Evolutionary conservation across 495 filamentous ascomycete species (phyloP).

Genomic region (Hyaloscypha variabilis): DNA sequence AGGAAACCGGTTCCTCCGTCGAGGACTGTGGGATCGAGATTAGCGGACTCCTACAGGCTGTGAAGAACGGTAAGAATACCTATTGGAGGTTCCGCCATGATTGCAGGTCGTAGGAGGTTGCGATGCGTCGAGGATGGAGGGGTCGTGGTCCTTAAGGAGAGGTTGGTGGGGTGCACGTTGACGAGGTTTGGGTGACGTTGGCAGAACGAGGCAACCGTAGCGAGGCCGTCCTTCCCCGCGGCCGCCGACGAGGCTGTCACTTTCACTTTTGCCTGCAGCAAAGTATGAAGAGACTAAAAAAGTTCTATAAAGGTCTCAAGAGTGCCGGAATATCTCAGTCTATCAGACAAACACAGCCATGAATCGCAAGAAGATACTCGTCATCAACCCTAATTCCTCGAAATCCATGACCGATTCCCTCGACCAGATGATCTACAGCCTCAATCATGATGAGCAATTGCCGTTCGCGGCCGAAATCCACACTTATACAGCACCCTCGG

Average conservation of each 20-base stretch:
- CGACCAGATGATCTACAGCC: constrained; percentile 59
- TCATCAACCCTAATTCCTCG: constrained; percentile 93
- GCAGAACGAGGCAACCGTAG: constrained; percentile 19
- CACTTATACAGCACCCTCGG: constrained; percentile 55
- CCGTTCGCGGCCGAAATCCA: constrained; percentile 37
- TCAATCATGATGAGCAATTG: constrained; percentile 37
- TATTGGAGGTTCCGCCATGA: constrained; percentile 74
- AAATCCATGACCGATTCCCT: constrained; percentile 78
- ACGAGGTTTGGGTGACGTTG: constrained; percentile 9
- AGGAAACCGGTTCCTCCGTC: constrained; percentile 99
- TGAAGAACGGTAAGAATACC: constrained; percentile 47
- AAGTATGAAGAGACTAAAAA: too few species aligned
- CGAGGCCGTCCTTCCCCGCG: constrained; percentile 18
- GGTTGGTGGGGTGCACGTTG: constrained; percentile 21
- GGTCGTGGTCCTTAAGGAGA: constrained; percentile 6
- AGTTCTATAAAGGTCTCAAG: too few species aligned
- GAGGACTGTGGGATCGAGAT: constrained; percentile 68
- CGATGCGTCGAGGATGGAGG: constrained; percentile 1
- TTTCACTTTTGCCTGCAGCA: not conserved
- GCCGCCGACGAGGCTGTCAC: constrained; percentile 20
- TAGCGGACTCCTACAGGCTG: constrained; percentile 28
- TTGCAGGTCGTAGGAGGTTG: constrained; percentile 27
- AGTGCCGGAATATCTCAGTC: too few species aligned
- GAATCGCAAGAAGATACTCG: constrained; percentile 54
- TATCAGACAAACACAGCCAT: constrained; percentile 5